These are phyloP conservation scores for Pseudocercospora cruenta DNA, from an alignment of 2,329 filamentous ascomycete species.

Conservation along the genomic window DNA sequence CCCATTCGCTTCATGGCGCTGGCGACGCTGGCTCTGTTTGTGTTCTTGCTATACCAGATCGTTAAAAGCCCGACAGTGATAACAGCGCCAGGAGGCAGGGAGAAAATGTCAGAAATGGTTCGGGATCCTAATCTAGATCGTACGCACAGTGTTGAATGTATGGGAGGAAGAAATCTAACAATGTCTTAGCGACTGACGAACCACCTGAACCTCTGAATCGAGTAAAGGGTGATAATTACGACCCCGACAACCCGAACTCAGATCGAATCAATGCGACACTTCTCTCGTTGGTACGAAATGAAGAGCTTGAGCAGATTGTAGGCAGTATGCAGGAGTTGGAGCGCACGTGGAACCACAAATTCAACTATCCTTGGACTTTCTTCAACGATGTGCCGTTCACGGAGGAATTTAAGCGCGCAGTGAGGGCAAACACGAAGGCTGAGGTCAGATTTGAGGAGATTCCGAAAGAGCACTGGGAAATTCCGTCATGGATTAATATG, in stretches of 20 bases:
- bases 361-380: slow-evolving; percentile 99
- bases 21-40: slow-evolving; percentile 71
- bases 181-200: slow-evolving; percentile 65
- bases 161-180: background rate
- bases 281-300: slow-evolving; percentile 87
- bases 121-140: slow-evolving; percentile 86
- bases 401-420: slow-evolving; percentile 87
- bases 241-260: slow-evolving; percentile 71
- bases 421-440: slow-evolving; percentile 80
- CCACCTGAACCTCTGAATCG: slow-evolving; percentile 76
- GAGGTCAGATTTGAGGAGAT: slow-evolving; percentile 85
- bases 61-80: slow-evolving; percentile 60
- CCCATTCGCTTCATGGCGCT: slow-evolving; percentile 79
- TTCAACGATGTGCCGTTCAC: slow-evolving; percentile 96
- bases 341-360: slow-evolving; percentile 95
- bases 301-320: slow-evolving; percentile 81
- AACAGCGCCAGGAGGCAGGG: slow-evolving; percentile 37
- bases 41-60: slow-evolving; percentile 78
- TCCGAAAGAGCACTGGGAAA: slow-evolving; percentile 92
- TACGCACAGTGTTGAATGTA: slow-evolving; percentile 50
- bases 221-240: slow-evolving; percentile 72
- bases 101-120: slow-evolving; percentile 63
- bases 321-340: slow-evolving; percentile 90
- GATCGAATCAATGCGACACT: slow-evolving; percentile 92
- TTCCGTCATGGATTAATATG: slow-evolving; percentile 88